phyloP scores from a whole-genome alignment of 2,329 filamentous ascomycete genomes.

The Venturia oleaginea region DNA sequence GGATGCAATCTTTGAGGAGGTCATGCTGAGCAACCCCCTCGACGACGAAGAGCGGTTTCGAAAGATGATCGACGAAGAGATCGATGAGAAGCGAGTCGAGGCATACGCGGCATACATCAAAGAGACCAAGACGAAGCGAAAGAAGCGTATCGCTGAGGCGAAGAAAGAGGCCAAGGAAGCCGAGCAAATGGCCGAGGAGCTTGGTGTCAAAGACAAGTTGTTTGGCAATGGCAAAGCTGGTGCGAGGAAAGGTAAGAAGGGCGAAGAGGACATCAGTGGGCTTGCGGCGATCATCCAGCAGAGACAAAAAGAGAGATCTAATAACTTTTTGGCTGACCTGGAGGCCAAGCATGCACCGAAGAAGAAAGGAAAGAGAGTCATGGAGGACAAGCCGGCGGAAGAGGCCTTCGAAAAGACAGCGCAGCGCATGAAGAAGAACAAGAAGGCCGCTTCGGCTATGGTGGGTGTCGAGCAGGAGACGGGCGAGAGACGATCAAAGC shows the following conservation, averaged over 20 bases:
- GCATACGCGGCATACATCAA: constrained; percentile 60
- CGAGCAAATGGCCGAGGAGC: constrained; percentile 62
- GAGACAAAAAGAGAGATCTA: constrained; percentile 54
- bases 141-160: constrained; percentile 51
- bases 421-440: background rate
- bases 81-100: constrained; percentile 58
- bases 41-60: constrained; percentile 83
- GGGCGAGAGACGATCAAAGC: constrained; percentile 1
- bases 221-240: constrained; percentile 38
- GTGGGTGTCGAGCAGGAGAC: background rate
- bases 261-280: constrained; percentile 23
- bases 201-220: constrained; percentile 64
- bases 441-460: background rate
- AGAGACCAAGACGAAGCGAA: constrained; percentile 57
- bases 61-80: constrained; percentile 70
- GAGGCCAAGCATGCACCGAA: constrained; percentile 64
- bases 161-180: constrained; percentile 63
- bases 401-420: constrained; percentile 41
- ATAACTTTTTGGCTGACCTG: constrained; percentile 59
- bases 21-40: constrained; percentile 79
- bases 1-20: constrained; percentile 64
- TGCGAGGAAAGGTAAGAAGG: constrained; percentile 40
- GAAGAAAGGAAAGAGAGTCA: constrained; percentile 39
- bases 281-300: constrained; percentile 68
- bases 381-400: constrained; percentile 49